These are phyloP conservation scores for Chalciporus chontae DNA, from an alignment of 768 basidiomycete genomes.

Conservation along the genomic window DNA sequence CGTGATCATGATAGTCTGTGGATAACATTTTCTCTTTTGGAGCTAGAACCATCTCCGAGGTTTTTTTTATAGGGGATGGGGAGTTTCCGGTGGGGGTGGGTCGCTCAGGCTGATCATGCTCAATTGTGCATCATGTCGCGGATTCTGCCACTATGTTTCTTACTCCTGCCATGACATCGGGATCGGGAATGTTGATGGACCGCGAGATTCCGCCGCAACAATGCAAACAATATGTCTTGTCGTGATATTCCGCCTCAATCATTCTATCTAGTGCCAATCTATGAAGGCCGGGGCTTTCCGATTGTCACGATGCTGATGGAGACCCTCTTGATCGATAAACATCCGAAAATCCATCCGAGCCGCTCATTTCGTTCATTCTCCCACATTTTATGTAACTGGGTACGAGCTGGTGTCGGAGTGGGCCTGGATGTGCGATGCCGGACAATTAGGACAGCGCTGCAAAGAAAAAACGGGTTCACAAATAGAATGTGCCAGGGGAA, in stretches of 20 bases:
- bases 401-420: background rate
- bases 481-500: too few species aligned
- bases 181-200: background rate
- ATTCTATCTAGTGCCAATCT: too few species aligned
- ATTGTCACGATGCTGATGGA: background rate
- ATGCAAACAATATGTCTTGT: background rate
- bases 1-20: background rate
- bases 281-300: background rate
- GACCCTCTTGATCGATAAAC: background rate
- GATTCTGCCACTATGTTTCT: background rate
- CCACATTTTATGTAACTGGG: background rate
- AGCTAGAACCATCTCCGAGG: background rate
- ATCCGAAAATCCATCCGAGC: background rate
- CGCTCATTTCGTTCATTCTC: background rate
- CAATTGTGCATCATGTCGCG: background rate
- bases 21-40: conserved; percentile 13
- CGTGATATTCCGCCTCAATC: too few species aligned
- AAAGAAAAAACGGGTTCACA: too few species aligned
- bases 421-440: background rate
- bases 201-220: background rate
- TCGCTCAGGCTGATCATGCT: background rate
- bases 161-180: background rate
- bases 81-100: background rate
- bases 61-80: background rate
- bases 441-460: too few species aligned